A percentile compares a stretch with the other conserved stretches of the same genome.
Evolutionary conservation across 2,329 filamentous ascomycete species (phyloP).

Genomic region (Chrysosporium queenslandicum): DNA sequence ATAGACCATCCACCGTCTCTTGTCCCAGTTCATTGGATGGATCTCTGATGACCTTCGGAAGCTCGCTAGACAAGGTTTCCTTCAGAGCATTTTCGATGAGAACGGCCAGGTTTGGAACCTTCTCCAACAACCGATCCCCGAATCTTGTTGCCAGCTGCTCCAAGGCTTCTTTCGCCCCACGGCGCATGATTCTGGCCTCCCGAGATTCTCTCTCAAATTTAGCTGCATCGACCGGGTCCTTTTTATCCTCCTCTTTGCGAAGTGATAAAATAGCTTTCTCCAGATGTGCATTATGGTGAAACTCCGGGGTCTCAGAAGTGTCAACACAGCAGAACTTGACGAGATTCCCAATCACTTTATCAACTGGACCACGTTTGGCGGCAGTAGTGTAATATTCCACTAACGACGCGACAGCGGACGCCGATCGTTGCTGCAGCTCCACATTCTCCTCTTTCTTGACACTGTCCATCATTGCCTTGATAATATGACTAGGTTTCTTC

Average conservation of each 20-base stretch:
- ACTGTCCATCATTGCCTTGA: constrained; percentile 97
- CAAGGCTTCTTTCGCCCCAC: constrained; percentile 87
- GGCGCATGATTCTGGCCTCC: constrained; percentile 77
- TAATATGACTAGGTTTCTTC: constrained; percentile 85
- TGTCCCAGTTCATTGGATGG: constrained; percentile 70
- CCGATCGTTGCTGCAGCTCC: constrained; percentile 77
- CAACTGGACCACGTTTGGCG: constrained; percentile 72
- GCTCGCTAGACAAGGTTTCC: constrained; percentile 59
- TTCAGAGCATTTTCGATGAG: constrained; percentile 75
- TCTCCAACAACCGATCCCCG: constrained; percentile 64
- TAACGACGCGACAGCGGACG: constrained; percentile 70
- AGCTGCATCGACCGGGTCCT: constrained; percentile 81
- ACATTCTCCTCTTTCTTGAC: constrained; percentile 89
- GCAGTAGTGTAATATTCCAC: constrained; percentile 76
- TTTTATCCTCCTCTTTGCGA: constrained; percentile 91
- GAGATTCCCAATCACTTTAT: constrained; percentile 90
- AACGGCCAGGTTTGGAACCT: constrained; percentile 67
- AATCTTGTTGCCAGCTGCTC: constrained; percentile 78
- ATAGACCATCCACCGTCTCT: constrained; percentile 87
- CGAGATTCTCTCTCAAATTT: constrained; percentile 84
- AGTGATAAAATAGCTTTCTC: constrained; percentile 78
- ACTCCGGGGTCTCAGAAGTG: constrained; percentile 93
- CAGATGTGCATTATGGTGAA: constrained; percentile 68
- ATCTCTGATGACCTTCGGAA: constrained; percentile 64
- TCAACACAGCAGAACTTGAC: constrained; percentile 98